Base-by-base conservation (phyloP, 2,329 filamentous ascomycete species). In the Dothiorella sarmentorum region DNA sequence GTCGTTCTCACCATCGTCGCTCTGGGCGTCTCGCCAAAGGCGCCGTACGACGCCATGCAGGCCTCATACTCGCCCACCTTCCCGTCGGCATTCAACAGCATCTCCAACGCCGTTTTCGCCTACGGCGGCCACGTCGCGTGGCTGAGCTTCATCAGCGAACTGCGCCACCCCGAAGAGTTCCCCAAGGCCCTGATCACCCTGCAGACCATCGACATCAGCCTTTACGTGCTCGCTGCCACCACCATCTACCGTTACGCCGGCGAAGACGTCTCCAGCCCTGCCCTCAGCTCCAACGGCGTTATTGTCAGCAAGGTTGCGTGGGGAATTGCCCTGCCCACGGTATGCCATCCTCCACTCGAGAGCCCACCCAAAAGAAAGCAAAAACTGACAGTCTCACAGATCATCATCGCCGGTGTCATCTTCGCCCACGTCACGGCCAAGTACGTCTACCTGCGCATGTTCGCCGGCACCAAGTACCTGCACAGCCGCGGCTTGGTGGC, bases 351-450 rank as follows among this genome's bases (percentile, higher is more conserved):
- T 18, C 7, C 6, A 22, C 18, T 5, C 15, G n/a, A 13, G 9
- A 24, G 15, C 17, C 1, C 26, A 7, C 6, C 4, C 2, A 51
- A 18, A 24, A 37, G n/a, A 20, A 20, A 20, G 7, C 4, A 17
- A 9, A 3, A 10, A n/a, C 37, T 38, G 17, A 53, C 49, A 3
- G 3, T 9, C 1, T 20, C 10, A 11, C 9, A 58, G 26, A 90
- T 90, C 63, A 79, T 90, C 61, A 85, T 91, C 59, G 85, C 86
- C 0, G 87, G 87, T 57, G 85, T 88, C 18, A 88, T 91, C 66
- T 87, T 88, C 69, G 85, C 82, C 24, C 85, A 88, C 61, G 83
- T 90, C 2, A 85, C 85, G 7, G 79, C 80, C 52, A 87, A 87
- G 66, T 87, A 87, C 68, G 77, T 89, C 63, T 69, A 72, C 88